Base-by-base conservation (phyloP, 2,329 filamentous ascomycete genomes). In the Colletotrichum sp. region DNA sequence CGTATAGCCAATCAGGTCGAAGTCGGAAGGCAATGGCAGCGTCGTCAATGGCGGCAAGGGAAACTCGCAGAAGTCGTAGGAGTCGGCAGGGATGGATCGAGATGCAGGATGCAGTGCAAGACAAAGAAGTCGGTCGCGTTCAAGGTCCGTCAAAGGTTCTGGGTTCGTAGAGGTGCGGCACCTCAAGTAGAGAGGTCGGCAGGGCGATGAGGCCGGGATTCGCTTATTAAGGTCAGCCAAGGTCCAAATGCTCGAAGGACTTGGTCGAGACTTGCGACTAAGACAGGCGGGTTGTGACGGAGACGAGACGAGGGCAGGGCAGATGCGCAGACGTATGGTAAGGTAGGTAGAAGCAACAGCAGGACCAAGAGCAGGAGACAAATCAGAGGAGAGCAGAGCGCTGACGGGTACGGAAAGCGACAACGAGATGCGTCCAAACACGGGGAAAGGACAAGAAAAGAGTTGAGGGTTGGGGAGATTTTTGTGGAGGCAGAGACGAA, bases 401-500 rank as follows among this genome's bases (percentile, higher is more conserved):
- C 64, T 7, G 21, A 66, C 66, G 43, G 30, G 57, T 48, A 70
- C 59, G 36, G 34, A 63, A 70, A 63, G 36, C 39, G 26, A 32
- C 24, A 52, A 48, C 74, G 57, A 64, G 59, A 74, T 64, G 34
- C 59, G 68, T 65, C 13, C 59, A 64, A 74, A 48, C 34, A 68
- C 43, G 64, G 57, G 43, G 48, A 75, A 65, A 18, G 18, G 59
- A 64, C 43, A 59, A 36, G 28, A 65, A 64, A 69, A 69, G 43
- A 75, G 69, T 75, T 75, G 43, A 73, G 70, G 70, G 59, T 75
- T 69, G 70, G 43, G 43, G 43, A 60, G 59, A 24, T 36, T 48
- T 65, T 64, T 68, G 73, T 74, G 70, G 74, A 74, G 74, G 70
- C 59, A 18, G n/a, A 24, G 28, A 74, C 74, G 65, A 69, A 69